Evolutionary conservation across 2,329 filamentous ascomycete species (phyloP), one percentile per base, ranked within the genome.

Genomic region (Aspergillus aculeatinus): DNA sequence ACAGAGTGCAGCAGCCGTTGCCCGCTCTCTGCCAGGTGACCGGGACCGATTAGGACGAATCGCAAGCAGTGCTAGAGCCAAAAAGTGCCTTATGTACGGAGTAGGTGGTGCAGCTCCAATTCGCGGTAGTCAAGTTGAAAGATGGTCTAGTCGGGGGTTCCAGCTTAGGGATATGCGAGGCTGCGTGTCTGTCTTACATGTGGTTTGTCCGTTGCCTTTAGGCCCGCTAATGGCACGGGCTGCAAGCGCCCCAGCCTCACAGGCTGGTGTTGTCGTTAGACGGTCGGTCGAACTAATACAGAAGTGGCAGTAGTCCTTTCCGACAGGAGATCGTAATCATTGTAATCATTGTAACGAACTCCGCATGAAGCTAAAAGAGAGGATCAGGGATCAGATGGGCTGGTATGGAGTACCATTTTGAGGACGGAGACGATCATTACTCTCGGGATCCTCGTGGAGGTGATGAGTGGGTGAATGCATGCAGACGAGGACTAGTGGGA

Each of bases 171-270:
- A 65, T 60, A 67, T 64, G 65, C 65, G 61, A 63, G 65, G 48
- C 61, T 67, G 65, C 65, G 59, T 63, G 59, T 63, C 53, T 61
- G 63, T 67, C 63, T 64, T 65, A 65, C 65, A 63, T 39, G 57
- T 44, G 53, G 29, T 47, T 55, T 55, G 42, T 47, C 33, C 42
- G 27, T 48, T 48, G 47, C 39, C 42, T 55, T 53, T 44, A 29
- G 53, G 53, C 53, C 53, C 53, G 53, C 53, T 48, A 48, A 29
- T 55, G 53, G 53, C 53, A 48, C 53, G 53, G 53, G 53, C 31
- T 31, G 29, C 42, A 55, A 33, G 48, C 53, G 44, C 53, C 39
- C 53, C 53, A 48, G 53, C 53, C 53, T 55, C 53, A 44, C 25
- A 16, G 52, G 52, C 29, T 27, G 53, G 33, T 31, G 53, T 16